Conservation (phyloP, 805 yeast genomes). For the Sporopachydermia lactativora region DNA sequence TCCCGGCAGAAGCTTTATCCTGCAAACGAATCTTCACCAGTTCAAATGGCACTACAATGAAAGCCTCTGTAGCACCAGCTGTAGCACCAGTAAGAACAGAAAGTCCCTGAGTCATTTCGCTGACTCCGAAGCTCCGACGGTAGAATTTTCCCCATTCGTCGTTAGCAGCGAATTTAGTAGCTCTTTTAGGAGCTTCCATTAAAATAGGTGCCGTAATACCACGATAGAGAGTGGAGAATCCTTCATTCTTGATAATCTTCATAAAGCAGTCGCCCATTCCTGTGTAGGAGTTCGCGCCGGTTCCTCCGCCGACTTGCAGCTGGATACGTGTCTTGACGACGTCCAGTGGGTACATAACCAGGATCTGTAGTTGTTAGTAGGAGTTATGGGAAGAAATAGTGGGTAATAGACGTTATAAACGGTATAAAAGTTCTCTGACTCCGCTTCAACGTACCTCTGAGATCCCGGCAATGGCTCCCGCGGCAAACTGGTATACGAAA, state of each 20-base stretch:
- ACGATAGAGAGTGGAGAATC: slow-evolving; percentile 66
- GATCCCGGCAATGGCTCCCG: slow-evolving; percentile 95
- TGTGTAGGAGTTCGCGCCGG: slow-evolving; percentile 41
- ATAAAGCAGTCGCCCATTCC: slow-evolving; percentile 77
- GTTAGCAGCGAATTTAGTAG: slow-evolving; percentile 95
- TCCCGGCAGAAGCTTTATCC: slow-evolving; percentile 52
- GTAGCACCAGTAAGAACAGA: slow-evolving; percentile 93
- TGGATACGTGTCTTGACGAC: slow-evolving; percentile 96
- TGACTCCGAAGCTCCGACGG: slow-evolving; percentile 53
- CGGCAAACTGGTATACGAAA: slow-evolving; percentile 76
- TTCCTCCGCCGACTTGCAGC: slow-evolving; percentile 47
- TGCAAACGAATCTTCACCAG: slow-evolving; percentile 90
- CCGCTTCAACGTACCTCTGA: slow-evolving; percentile 41
- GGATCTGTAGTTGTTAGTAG: slow-evolving; percentile 27
- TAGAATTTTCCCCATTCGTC: slow-evolving; percentile 91
- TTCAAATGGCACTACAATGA: slow-evolving; percentile 96
- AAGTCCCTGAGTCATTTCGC: slow-evolving; percentile 61
- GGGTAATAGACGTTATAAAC: slow-evolving; percentile 23
- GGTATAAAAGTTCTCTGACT: slow-evolving; percentile 27
- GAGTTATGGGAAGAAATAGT: too few relatives aligned
- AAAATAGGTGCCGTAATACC: slow-evolving; percentile 94
- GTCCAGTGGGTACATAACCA: slow-evolving; percentile 93
- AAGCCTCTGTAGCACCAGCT: slow-evolving; percentile 95
- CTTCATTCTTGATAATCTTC: slow-evolving; percentile 79
- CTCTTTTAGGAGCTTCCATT: slow-evolving; percentile 99